phyloP scores from a whole-genome alignment of 306 rosid species.

The Delonix regia region DNA sequence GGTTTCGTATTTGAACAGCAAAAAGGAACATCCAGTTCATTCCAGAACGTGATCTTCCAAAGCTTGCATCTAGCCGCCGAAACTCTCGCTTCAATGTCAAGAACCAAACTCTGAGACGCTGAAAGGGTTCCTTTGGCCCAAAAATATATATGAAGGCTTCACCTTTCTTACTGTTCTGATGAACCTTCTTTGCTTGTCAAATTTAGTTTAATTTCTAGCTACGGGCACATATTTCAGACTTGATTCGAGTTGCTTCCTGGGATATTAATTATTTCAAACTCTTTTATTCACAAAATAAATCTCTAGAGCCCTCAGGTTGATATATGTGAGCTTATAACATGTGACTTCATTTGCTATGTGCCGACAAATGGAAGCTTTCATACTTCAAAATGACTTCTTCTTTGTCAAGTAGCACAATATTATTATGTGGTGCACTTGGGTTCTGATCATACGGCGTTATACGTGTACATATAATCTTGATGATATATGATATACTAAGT shows the following conservation, averaged over 20 bases:
- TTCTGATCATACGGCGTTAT: too few relatives aligned
- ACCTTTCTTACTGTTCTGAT: neutral
- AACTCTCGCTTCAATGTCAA: conserved; percentile 33
- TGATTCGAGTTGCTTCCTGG: neutral
- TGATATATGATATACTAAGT: too few relatives aligned
- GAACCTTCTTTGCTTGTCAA: neutral
- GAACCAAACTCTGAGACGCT: neutral
- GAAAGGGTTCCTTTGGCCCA: too few relatives aligned
- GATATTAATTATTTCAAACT: neutral
- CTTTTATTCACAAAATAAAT: neutral
- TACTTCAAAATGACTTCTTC: neutral
- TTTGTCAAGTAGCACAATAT: too few relatives aligned
- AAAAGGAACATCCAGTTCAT: conserved; percentile 56
- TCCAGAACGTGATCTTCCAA: conserved; percentile 53
- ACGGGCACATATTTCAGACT: too few relatives aligned
- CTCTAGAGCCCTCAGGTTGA: neutral
- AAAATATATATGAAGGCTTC: neutral
- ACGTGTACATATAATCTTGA: too few relatives aligned
- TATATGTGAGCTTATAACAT: neutral
- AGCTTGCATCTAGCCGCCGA: conserved; percentile 43
- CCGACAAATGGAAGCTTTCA: neutral
- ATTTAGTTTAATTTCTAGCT: neutral
- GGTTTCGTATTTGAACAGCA: conserved; percentile 40
- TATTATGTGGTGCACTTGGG: too few relatives aligned
- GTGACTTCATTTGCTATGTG: neutral